phyloP scores from a whole-genome alignment of 306 rosid species.

The Malus fusca region DNA sequence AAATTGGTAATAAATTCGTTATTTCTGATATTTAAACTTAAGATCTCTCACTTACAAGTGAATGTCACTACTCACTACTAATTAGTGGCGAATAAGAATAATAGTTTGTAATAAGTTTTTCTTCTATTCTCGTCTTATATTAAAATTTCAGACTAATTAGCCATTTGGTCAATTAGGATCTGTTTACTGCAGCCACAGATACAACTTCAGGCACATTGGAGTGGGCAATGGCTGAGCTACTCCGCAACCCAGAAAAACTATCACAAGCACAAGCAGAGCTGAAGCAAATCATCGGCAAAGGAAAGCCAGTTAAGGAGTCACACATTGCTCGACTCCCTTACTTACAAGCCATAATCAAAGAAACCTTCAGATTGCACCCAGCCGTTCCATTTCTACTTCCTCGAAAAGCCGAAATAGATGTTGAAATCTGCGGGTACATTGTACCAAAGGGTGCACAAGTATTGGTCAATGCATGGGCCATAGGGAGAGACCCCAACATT shows the following conservation, averaged over 20 bases:
- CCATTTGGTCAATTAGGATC: neutral
- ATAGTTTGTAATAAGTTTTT: no score
- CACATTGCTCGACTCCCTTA: conserved; percentile 13
- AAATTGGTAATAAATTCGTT: no score
- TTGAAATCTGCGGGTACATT: no score
- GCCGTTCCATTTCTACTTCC: neutral
- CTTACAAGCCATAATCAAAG: conserved; percentile 20
- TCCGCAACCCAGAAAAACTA: neutral
- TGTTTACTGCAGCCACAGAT: conserved; percentile 8
- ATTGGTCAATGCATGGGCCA: no score
- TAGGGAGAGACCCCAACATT: neutral
- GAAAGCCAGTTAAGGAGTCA: neutral
- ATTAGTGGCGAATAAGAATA: no score
- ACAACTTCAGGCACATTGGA: neutral
- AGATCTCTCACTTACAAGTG: no score
- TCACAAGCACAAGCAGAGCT: conserved; percentile 8
- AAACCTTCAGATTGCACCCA: conserved; percentile 15
- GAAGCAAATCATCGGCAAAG: neutral
- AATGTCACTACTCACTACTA: no score
- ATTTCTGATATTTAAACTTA: no score
- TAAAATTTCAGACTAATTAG: no score
- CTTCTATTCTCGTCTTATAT: no score
- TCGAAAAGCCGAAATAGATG: neutral
- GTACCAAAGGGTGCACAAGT: no score
- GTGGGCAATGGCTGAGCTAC: neutral